Evolutionary conservation across 306 rosid species (phyloP).

Genomic region (Lathyrus sativus): DNA sequence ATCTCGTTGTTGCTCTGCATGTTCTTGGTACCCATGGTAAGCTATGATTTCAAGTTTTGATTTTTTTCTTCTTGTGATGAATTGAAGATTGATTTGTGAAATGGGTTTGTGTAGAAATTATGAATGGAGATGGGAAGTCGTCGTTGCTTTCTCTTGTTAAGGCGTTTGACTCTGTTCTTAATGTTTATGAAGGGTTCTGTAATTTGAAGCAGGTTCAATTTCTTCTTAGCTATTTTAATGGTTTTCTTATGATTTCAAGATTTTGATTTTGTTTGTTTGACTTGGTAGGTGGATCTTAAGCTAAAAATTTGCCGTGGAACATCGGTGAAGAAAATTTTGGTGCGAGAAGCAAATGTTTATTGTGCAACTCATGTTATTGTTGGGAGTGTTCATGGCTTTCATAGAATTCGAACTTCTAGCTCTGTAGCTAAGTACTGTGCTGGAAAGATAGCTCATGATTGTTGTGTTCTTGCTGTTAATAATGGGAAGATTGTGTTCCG

Average conservation of each 20-base stretch:
- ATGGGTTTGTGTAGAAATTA: constrained; percentile 56
- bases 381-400: constrained; percentile 66
- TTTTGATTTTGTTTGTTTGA: neutral
- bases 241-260: no score
- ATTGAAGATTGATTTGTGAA: constrained; percentile 36
- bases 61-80: neutral
- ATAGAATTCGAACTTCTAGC: constrained; percentile 67
- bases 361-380: constrained; percentile 72
- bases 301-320: constrained; percentile 87
- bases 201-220: constrained; percentile 83
- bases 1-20: constrained; percentile 82
- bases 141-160: constrained; percentile 85
- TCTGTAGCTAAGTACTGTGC: constrained; percentile 92
- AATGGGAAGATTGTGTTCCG: constrained; percentile 81
- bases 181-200: constrained; percentile 95
- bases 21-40: constrained; percentile 78
- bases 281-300: constrained; percentile 87
- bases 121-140: constrained; percentile 78
- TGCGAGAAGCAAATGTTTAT: constrained; percentile 74
- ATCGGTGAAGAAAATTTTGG: constrained; percentile 67
- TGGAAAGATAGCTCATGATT: constrained; percentile 61
- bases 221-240: no score
- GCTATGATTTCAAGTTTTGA: constrained; percentile 28
- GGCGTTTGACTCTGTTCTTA: constrained; percentile 92
- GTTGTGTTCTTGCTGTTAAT: constrained; percentile 72